phyloP scores from a whole-genome alignment of 345 rosid species.

The Isatis tinctoria region DNA sequence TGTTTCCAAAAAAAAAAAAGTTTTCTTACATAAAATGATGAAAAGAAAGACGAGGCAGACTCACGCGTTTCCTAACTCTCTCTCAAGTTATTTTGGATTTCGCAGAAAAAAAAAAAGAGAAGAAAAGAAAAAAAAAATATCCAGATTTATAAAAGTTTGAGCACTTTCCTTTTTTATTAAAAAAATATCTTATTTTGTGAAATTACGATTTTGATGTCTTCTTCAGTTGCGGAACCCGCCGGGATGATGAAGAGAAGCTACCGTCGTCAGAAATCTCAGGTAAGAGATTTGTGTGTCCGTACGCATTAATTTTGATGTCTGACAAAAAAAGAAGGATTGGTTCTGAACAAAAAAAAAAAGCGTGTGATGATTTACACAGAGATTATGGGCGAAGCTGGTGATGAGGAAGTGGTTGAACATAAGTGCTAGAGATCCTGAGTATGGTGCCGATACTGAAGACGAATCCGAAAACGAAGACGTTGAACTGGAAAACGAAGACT shows the following conservation, averaged over 20 bases:
- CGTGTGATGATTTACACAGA: neutral
- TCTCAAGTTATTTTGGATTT: conserved; percentile 20
- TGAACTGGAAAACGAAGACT: conserved; percentile 35
- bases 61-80: conserved; percentile 28
- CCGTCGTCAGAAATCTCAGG: conserved; percentile 37
- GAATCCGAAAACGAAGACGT: conserved; percentile 35
- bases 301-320: neutral
- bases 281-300: neutral
- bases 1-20: neutral
- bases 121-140: neutral
- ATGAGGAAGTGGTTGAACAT: conserved; percentile 86
- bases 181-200: neutral
- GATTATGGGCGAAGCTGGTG: conserved; percentile 67
- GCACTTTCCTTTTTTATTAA: conserved; percentile 6
- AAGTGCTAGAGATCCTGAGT: conserved; percentile 57
- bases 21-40: conserved; percentile 30
- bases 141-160: conserved; percentile 8
- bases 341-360: neutral
- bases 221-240: conserved; percentile 10
- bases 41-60: conserved; percentile 14
- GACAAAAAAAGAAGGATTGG: neutral
- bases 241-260: conserved; percentile 20
- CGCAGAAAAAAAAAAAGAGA: neutral
- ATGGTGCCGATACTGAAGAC: conserved; percentile 73
- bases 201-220: conserved; percentile 22